A percentile compares a stretch with the other conserved stretches of the same genome.
phyloP scores from a whole-genome alignment of 257 asterid species.

The Marsdenia floribunda region DNA sequence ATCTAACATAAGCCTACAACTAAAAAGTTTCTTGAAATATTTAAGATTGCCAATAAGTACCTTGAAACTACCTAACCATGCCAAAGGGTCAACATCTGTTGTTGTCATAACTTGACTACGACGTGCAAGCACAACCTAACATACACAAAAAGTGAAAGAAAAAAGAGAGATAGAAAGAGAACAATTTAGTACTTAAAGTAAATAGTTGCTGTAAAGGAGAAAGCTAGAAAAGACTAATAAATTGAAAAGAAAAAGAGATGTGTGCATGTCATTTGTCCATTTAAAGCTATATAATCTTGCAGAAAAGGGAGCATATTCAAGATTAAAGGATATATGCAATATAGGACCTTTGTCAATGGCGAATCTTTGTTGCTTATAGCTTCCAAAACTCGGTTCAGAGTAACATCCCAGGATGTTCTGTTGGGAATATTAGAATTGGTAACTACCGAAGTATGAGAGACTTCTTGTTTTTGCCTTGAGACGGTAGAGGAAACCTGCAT shows the following conservation, averaged over 20 bases:
- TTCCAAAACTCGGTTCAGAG: conserved; percentile 67
- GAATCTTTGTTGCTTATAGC: conserved; percentile 51
- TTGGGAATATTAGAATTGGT: conserved; percentile 63
- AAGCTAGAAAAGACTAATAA: neutral
- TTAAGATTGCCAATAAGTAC: conserved; percentile 23
- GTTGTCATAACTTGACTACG: conserved; percentile 79
- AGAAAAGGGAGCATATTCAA: neutral
- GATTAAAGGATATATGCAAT: neutral
- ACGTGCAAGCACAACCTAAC: conserved; percentile 95
- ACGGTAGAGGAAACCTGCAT: conserved; percentile 64
- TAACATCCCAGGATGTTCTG: conserved; percentile 67
- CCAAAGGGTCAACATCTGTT: conserved; percentile 64
- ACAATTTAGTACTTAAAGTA: neutral
- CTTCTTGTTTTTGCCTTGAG: conserved; percentile 27
- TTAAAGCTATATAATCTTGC: neutral
- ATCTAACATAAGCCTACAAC: conserved; percentile 6
- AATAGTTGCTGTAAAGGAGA: neutral
- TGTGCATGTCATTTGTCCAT: neutral
- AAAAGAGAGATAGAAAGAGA: neutral
- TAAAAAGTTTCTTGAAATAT: neutral
- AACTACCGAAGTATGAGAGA: conserved; percentile 37
- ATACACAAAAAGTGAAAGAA: conserved; percentile 3
- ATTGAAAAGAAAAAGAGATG: neutral
- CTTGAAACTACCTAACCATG: conserved; percentile 74
- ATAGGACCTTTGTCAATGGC: conserved; percentile 60